Conservation (phyloP, 192 early-diverging fungal genomes). For the Pilobolus umbonatus region DNA sequence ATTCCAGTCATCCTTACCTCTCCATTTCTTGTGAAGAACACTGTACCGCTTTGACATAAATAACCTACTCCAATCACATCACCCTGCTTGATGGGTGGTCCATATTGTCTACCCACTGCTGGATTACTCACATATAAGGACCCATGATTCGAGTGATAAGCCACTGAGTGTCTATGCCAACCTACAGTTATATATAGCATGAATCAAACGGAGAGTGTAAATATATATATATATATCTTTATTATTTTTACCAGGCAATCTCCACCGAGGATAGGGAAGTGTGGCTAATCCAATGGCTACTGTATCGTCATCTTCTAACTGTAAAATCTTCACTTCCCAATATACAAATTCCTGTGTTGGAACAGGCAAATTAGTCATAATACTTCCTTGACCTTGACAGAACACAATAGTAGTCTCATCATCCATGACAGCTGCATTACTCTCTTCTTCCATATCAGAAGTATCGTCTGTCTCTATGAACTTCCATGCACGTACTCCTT, state of each 20-base stretch:
- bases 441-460: slow-evolving; percentile 42
- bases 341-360: slow-evolving; percentile 67
- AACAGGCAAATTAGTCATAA: slow-evolving; percentile 67
- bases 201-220: not conserved
- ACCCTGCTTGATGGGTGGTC: slow-evolving; percentile 61
- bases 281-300: slow-evolving; percentile 61
- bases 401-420: slow-evolving; percentile 64
- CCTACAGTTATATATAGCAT: slow-evolving; percentile 32
- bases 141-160: slow-evolving; percentile 61
- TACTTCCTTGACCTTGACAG: slow-evolving; percentile 60
- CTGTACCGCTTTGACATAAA: slow-evolving; percentile 60
- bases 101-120: slow-evolving; percentile 52
- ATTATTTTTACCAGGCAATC: slow-evolving; percentile 45
- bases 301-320: slow-evolving; percentile 53
- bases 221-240: not conserved
- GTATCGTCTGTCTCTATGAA: slow-evolving; percentile 36
- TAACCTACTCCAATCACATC: slow-evolving; percentile 72
- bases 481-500: slow-evolving; percentile 71
- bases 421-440: slow-evolving; percentile 57
- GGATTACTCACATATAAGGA: slow-evolving; percentile 63
- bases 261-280: slow-evolving; percentile 67
- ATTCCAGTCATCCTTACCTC: slow-evolving; percentile 24
- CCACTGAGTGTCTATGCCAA: slow-evolving; percentile 67
- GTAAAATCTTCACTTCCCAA: slow-evolving; percentile 72
- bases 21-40: slow-evolving; percentile 73